Evolutionary conservation across 2,329 filamentous ascomycete genomes (phyloP).

Genomic region (Tolypocladium ovalisporum): DNA sequence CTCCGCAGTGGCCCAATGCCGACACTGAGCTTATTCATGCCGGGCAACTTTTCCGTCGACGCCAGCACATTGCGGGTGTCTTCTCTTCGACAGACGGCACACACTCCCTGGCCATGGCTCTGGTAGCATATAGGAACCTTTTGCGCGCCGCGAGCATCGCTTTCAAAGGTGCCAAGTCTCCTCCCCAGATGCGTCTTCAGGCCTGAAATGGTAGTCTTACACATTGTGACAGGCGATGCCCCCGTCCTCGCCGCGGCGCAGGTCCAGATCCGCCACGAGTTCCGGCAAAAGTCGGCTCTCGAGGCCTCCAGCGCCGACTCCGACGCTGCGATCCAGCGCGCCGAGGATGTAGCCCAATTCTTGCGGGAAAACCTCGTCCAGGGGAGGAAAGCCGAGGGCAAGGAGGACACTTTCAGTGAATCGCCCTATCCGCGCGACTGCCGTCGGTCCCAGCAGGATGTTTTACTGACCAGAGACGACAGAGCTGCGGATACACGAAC

Average conservation of each 20-base stretch:
- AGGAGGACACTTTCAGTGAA: slow-evolving; percentile 49
- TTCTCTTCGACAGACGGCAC: neutral
- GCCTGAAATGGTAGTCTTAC: neutral
- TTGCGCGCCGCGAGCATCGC: slow-evolving; percentile 72
- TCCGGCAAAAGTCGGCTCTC: slow-evolving; percentile 55
- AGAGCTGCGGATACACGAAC: slow-evolving; percentile 82
- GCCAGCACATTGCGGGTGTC: neutral
- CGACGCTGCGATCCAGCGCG: slow-evolving; percentile 60
- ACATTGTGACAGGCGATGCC: slow-evolving; percentile 49
- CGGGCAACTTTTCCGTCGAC: neutral
- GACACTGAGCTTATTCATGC: neutral
- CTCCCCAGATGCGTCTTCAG: neutral
- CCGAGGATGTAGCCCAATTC: slow-evolving; percentile 71
- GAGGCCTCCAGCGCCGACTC: slow-evolving; percentile 46
- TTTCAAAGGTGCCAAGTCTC: slow-evolving; percentile 58
- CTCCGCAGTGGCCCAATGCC: slow-evolving; percentile 5
- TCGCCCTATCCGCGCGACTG: too few relatives aligned
- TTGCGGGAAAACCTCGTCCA: slow-evolving; percentile 82
- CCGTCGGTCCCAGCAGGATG: neutral
- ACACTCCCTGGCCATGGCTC: slow-evolving; percentile 38
- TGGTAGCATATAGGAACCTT: slow-evolving; percentile 69
- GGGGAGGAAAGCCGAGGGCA: slow-evolving; percentile 43
- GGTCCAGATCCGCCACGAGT: slow-evolving; percentile 59
- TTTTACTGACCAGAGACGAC: slow-evolving; percentile 1
- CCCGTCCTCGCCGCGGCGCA: slow-evolving; percentile 60